Conservation (phyloP, 768 basidiomycete genomes). For the Calocybe indica region DNA sequence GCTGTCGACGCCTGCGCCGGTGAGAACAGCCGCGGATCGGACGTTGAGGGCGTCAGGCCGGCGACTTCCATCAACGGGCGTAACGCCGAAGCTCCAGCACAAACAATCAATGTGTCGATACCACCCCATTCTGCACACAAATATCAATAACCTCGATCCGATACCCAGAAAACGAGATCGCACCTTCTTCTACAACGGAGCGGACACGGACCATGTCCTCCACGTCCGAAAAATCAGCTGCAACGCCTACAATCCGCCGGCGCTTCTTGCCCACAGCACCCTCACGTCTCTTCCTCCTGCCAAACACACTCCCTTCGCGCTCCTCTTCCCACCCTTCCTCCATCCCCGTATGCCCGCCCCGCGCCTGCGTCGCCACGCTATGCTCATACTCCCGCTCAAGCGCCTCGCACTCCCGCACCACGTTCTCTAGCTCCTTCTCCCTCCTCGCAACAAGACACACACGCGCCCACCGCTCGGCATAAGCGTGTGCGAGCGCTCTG, state of each 20-base stretch:
- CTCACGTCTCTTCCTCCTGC: not conserved
- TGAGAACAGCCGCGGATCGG: slow-evolving; percentile 11
- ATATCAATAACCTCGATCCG: not conserved
- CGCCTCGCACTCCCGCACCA: slow-evolving; percentile 39
- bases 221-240: slow-evolving; percentile 58
- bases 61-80: slow-evolving; percentile 71
- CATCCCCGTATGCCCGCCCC: no score
- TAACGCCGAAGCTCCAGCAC: slow-evolving; percentile 81
- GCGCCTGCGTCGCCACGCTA: no score
- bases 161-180: slow-evolving; percentile 13
- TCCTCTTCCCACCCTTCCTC: no score
- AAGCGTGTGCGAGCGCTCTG: slow-evolving; percentile 58
- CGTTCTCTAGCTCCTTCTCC: slow-evolving; percentile 44
- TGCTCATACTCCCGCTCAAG: not conserved
- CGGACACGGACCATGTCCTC: slow-evolving; percentile 65
- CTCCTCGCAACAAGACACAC: slow-evolving; percentile 68
- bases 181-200: slow-evolving; percentile 47
- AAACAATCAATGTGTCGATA: slow-evolving; percentile 76
- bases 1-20: slow-evolving; percentile 37
- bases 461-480: slow-evolving; percentile 68
- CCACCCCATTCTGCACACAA: slow-evolving; percentile 63
- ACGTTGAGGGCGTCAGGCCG: slow-evolving; percentile 36
- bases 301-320: no score
- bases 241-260: slow-evolving; percentile 38
- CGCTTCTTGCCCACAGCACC: slow-evolving; percentile 10